Conservation (phyloP, 352 stramenopile species). For the Phytophthora fragariae region DNA sequence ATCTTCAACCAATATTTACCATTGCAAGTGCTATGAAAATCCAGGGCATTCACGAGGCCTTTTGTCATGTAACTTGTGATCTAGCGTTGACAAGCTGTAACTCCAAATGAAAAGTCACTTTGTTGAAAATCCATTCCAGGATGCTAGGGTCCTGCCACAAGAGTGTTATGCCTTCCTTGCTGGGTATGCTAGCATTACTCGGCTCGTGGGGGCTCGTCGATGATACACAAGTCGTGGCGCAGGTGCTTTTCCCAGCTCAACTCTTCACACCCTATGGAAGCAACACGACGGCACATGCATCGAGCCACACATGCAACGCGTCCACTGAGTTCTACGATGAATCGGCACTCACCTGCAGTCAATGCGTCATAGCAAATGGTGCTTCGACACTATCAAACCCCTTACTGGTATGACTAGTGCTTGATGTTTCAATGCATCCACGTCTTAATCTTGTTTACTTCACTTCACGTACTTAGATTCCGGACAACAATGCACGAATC, state of each 20-base stretch:
- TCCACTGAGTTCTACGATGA: conserved; percentile 66
- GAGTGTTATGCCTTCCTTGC: conserved; percentile 5
- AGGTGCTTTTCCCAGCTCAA: conserved; percentile 23
- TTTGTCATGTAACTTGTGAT: neutral
- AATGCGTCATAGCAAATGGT: conserved; percentile 50
- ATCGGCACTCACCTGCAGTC: conserved; percentile 60
- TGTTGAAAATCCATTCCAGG: conserved; percentile 13
- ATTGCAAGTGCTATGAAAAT: conserved; percentile 2
- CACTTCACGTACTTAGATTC: conserved; percentile 32
- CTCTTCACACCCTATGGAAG: conserved; percentile 13
- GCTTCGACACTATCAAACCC: conserved; percentile 39
- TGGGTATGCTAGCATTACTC: conserved; percentile 13
- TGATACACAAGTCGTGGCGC: conserved; percentile 9
- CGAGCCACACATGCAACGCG: conserved; percentile 38
- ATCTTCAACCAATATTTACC: conserved; percentile 14
- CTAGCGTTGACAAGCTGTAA: conserved; percentile 1
- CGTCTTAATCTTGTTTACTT: neutral
- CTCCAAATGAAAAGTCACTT: conserved; percentile 44
- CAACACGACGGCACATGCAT: conserved; percentile 13
- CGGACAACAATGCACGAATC: conserved; percentile 36
- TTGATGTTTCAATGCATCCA: neutral
- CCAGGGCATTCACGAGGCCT: neutral
- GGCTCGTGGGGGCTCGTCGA: conserved; percentile 10
- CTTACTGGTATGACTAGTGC: conserved; percentile 41
- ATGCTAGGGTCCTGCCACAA: neutral